Conservation (phyloP, 352 stramenopile genomes). For the Saprolegnia diclina region DNA sequence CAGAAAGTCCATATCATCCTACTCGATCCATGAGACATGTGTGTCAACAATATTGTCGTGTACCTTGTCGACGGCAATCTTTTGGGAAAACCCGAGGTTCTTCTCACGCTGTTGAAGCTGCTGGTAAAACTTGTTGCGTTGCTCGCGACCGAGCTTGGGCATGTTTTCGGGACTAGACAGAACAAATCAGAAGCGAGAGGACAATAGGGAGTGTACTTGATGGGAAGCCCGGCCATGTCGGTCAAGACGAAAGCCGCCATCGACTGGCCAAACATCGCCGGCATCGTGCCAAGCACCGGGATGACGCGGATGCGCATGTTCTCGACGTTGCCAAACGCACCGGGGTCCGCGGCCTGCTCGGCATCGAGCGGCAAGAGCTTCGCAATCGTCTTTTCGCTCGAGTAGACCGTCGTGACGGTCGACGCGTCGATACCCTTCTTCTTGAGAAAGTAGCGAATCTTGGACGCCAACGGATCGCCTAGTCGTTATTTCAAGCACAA, state of each 20-base stretch:
- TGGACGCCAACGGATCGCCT: constrained; percentile 92
- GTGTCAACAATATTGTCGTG: no score
- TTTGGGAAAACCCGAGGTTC: constrained; percentile 37
- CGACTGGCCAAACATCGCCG: constrained; percentile 96
- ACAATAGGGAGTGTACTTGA: constrained; percentile 36
- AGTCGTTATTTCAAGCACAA: constrained; percentile 10
- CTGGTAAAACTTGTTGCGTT: constrained; percentile 82
- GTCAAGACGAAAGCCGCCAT: constrained; percentile 94
- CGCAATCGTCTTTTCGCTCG: constrained; percentile 94
- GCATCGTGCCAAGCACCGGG: constrained; percentile 91
- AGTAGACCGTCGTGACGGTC: constrained; percentile 86
- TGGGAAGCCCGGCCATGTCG: constrained; percentile 87
- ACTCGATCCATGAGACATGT: constrained; percentile 1
- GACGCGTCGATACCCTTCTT: constrained; percentile 64
- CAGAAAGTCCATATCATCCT: constrained; percentile 86
- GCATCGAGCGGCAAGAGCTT: constrained; percentile 93
- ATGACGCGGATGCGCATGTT: constrained; percentile 96
- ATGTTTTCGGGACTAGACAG: constrained; percentile 43
- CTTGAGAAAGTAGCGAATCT: constrained; percentile 93
- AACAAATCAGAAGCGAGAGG: background rate
- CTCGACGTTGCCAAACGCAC: constrained; percentile 94
- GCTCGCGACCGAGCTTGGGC: constrained; percentile 65
- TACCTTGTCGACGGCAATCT: constrained; percentile 21
- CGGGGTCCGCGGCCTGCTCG: constrained; percentile 81
- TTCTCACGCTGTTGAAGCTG: constrained; percentile 75